Evolutionary conservation across 805 yeast species (phyloP).

Genomic region (Tetrapisispora phaffii): DNA sequence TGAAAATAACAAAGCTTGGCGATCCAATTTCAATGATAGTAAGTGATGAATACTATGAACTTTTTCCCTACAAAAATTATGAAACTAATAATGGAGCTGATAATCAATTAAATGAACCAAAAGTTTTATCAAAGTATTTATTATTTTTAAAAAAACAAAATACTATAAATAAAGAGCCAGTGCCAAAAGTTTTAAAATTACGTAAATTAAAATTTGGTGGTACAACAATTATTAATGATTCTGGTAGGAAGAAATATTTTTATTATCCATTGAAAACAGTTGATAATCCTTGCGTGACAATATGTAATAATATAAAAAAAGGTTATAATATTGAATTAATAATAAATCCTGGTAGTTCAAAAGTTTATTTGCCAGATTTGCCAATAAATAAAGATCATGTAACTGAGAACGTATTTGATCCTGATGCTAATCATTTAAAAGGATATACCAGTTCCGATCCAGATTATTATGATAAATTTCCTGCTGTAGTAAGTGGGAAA

Average conservation of each 20-base stretch:
- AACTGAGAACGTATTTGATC: background rate
- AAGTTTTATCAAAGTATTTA: conserved; percentile 2
- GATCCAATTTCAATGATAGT: background rate
- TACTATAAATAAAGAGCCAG: background rate
- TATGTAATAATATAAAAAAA: conserved; percentile 4
- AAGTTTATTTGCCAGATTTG: conserved; percentile 11
- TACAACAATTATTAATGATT: conserved; percentile 15
- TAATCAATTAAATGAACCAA: background rate
- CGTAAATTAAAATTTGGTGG: conserved; percentile 13
- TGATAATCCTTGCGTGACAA: conserved; percentile 10
- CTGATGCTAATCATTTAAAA: conserved; percentile 1
- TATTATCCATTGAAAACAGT: conserved; percentile 11
- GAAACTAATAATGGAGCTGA: background rate
- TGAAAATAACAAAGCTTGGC: conserved; percentile 1
- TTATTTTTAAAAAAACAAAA: background rate
- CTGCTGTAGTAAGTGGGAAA: conserved; percentile 5
- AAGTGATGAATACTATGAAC: conserved; percentile 2
- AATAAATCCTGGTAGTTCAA: conserved; percentile 8
- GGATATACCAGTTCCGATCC: background rate
- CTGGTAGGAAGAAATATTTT: conserved; percentile 10
- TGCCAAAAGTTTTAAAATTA: conserved; percentile 6
- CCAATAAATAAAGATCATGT: conserved; percentile 2
- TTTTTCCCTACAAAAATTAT: background rate
- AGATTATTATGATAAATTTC: background rate
- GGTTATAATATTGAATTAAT: conserved; percentile 11